Conservation (phyloP, 176 grass and related monocot species). For the Oryza glaberrima region DNA sequence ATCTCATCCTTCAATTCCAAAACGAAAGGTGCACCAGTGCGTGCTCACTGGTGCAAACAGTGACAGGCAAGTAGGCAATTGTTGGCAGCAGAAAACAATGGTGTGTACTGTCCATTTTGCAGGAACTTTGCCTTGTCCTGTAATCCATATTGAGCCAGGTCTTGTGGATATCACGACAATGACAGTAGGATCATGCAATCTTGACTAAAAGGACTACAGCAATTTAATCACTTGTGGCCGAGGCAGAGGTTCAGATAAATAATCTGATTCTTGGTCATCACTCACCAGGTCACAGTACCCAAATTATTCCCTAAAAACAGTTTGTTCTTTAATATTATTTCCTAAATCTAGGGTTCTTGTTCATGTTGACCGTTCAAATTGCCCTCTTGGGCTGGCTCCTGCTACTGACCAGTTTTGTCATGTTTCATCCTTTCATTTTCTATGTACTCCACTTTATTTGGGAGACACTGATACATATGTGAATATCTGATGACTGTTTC, state of each 20-base stretch:
- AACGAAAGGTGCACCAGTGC: not conserved
- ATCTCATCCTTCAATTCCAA: not conserved
- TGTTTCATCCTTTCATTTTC: slow-evolving; percentile 20
- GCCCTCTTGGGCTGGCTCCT: slow-evolving; percentile 21
- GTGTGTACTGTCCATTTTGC: slow-evolving; percentile 30
- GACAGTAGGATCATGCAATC: slow-evolving; percentile 45
- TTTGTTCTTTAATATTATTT: slow-evolving; percentile 46
- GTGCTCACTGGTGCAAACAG: not conserved
- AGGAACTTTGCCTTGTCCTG: slow-evolving; percentile 13
- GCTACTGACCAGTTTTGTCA: slow-evolving; percentile 38
- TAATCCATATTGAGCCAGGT: slow-evolving; percentile 20
- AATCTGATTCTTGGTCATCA: slow-evolving; percentile 33
- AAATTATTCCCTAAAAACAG: slow-evolving; percentile 43
- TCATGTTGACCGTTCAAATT: slow-evolving; percentile 47
- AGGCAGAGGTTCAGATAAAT: slow-evolving; percentile 26
- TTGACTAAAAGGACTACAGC: slow-evolving; percentile 34
- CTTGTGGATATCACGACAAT: slow-evolving; percentile 47
- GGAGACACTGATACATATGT: slow-evolving; percentile 40
- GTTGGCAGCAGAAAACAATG: slow-evolving; percentile 21
- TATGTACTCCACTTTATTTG: slow-evolving; percentile 20
- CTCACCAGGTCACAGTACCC: slow-evolving; percentile 39
- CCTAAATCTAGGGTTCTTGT: slow-evolving; percentile 71
- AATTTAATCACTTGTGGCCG: slow-evolving; percentile 32
- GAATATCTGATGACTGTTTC: slow-evolving; percentile 25
- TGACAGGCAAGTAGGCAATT: slow-evolving; percentile 3